phyloP scores from a whole-genome alignment of 1,139 yeast genomes.

The Nakaseomyces sp. region DNA sequence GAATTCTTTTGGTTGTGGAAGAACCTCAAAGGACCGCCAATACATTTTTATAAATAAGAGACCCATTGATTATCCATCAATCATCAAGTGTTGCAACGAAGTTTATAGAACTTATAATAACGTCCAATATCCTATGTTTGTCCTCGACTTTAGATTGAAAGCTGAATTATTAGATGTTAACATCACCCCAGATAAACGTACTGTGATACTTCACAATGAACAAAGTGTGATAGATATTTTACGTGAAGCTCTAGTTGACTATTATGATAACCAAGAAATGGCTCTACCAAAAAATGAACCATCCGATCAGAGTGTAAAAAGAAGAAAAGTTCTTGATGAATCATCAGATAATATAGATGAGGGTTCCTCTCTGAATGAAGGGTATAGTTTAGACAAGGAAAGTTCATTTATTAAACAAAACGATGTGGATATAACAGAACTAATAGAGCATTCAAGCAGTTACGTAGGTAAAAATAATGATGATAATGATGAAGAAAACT shows the following conservation, averaged over 20 bases:
- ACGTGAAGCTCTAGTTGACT: slow-evolving; percentile 35
- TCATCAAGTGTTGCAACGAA: slow-evolving; percentile 60
- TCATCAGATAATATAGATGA: neutral
- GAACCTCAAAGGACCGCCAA: slow-evolving; percentile 68
- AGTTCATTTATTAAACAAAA: neutral
- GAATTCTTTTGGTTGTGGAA: slow-evolving; percentile 68
- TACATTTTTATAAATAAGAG: slow-evolving; percentile 62
- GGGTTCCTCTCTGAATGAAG: slow-evolving; percentile 3
- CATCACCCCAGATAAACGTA: slow-evolving; percentile 84
- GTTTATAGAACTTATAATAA: slow-evolving; percentile 62
- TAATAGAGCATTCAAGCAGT: neutral
- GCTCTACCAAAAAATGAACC: slow-evolving; percentile 24
- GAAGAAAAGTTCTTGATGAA: slow-evolving; percentile 3
- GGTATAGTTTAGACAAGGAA: slow-evolving; percentile 6
- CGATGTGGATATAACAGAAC: neutral
- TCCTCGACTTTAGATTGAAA: slow-evolving; percentile 50
- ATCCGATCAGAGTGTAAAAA: slow-evolving; percentile 10
- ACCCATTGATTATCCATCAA: slow-evolving; percentile 54
- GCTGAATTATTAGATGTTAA: slow-evolving; percentile 62
- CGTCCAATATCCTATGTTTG: slow-evolving; percentile 65
- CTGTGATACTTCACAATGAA: slow-evolving; percentile 63
- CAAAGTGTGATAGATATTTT: slow-evolving; percentile 44
- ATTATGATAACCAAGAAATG: slow-evolving; percentile 42
- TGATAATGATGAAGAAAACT: neutral
- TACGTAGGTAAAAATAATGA: too few relatives aligned